phyloP scores from a whole-genome alignment of 2,329 filamentous ascomycete genomes.

The Fonsecaea erecta region DNA sequence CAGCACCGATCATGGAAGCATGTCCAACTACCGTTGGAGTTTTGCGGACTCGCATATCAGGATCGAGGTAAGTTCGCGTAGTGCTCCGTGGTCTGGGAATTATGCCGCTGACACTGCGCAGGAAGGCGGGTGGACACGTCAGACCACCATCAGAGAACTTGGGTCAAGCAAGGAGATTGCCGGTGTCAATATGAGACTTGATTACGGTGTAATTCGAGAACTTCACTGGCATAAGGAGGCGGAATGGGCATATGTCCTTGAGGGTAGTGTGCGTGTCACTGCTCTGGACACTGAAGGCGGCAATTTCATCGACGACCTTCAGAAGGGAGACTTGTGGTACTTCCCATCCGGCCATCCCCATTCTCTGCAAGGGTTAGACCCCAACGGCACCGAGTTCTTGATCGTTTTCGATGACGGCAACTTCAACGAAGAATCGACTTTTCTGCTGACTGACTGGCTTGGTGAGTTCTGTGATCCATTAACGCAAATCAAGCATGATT shows the following conservation, averaged over 20 bases:
- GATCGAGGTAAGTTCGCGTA: constrained; percentile 60
- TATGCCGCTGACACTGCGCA: constrained; percentile 41
- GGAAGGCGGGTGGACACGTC: constrained; percentile 77
- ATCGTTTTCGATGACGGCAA: constrained; percentile 65
- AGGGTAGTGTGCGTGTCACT: constrained; percentile 72
- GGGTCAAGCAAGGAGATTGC: constrained; percentile 65
- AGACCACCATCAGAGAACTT: constrained; percentile 57
- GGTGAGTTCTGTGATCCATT: constrained; percentile 47
- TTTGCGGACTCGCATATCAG: constrained; percentile 68
- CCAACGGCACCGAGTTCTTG: constrained; percentile 68
- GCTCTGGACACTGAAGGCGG: constrained; percentile 76
- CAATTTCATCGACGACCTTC: constrained; percentile 76
- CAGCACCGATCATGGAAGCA: constrained; percentile 71
- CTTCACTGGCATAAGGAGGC: constrained; percentile 82
- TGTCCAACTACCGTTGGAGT: constrained; percentile 75
- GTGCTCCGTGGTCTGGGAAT: background rate
- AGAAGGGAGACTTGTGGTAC: constrained; percentile 79
- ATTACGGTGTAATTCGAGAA: constrained; percentile 73
- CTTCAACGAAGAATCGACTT: constrained; percentile 70
- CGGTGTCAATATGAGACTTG: constrained; percentile 78
- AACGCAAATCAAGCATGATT: background rate
- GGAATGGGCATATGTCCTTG: constrained; percentile 77
- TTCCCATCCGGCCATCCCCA: constrained; percentile 79
- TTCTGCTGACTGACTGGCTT: constrained; percentile 71
- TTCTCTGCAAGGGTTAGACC: constrained; percentile 71